Conservation (phyloP, 2,329 filamentous ascomycete genomes). For the Paecilomyces variotii region DNA sequence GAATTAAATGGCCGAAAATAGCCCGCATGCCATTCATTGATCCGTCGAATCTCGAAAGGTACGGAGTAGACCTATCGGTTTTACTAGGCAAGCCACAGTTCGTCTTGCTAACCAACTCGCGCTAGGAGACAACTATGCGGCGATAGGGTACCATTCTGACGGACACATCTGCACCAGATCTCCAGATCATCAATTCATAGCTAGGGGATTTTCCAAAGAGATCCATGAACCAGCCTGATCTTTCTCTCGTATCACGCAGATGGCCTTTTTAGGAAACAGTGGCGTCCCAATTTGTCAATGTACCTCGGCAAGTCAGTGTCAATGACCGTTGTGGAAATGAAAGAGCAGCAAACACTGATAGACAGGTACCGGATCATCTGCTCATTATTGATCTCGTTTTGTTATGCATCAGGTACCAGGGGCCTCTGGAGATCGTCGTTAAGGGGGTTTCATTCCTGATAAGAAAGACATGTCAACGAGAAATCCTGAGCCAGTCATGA, state of each 20-base stretch:
- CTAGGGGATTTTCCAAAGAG: not conserved
- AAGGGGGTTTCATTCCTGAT: not conserved
- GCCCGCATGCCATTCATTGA: not conserved
- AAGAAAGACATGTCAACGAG: not conserved
- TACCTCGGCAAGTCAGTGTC: not conserved
- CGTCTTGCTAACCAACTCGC: not conserved
- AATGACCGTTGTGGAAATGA: not conserved
- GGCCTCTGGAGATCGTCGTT: not conserved
- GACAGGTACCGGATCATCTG: not conserved
- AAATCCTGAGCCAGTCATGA: not conserved
- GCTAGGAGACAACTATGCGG: not conserved
- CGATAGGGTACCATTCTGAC: not conserved
- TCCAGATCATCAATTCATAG: not conserved
- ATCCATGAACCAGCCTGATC: not conserved
- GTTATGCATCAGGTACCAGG: not conserved
- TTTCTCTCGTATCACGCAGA: not conserved
- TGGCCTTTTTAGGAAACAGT: not conserved
- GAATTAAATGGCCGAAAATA: not conserved
- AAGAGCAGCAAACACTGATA: not conserved
- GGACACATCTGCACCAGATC: not conserved
- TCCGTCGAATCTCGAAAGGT: not conserved
- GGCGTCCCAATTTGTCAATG: not conserved
- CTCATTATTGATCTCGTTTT: not conserved
- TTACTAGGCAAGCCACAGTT: not conserved
- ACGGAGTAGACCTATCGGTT: not conserved